These are phyloP conservation scores for Glycine tomentella DNA, from an alignment of 306 rosid genomes.

Conservation along the genomic window DNA sequence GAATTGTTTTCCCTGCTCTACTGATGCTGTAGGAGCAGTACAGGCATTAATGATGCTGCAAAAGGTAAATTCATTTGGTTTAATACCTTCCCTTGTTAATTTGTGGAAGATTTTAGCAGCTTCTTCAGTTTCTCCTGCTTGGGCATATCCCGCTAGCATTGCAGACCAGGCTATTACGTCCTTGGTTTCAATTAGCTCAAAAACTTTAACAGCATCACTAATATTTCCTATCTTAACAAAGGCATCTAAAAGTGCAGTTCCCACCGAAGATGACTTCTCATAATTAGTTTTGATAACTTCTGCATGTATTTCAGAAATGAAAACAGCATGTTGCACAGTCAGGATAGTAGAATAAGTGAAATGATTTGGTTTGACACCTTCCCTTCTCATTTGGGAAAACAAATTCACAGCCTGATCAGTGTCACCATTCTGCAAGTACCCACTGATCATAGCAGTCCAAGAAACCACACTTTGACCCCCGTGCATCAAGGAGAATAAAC, in stretches of 20 bases:
- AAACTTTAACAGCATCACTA: conserved; percentile 68
- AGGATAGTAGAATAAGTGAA: conserved; percentile 90
- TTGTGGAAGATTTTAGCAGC: conserved; percentile 66
- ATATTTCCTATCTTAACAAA: conserved; percentile 67
- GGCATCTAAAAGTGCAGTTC: conserved; percentile 83
- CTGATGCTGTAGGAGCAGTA: conserved; percentile 70
- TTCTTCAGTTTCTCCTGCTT: conserved; percentile 71
- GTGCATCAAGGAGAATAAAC: conserved; percentile 59
- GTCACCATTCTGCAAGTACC: conserved; percentile 72
- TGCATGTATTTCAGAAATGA: conserved; percentile 69
- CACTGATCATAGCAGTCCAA: conserved; percentile 93
- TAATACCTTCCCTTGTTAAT: conserved; percentile 66
- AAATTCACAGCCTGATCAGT: conserved; percentile 63
- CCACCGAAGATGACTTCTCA: conserved; percentile 77
- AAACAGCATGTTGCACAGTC: conserved; percentile 61
- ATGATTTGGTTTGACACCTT: conserved; percentile 75
- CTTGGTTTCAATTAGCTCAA: conserved; percentile 67
- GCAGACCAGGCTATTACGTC: conserved; percentile 95
- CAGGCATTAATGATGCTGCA: conserved; percentile 83
- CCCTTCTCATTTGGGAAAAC: conserved; percentile 72
- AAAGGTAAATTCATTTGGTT: conserved; percentile 83
- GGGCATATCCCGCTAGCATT: conserved; percentile 84
- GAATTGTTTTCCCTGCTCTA: conserved; percentile 88
- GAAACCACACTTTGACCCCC: conserved; percentile 68
- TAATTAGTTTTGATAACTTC: conserved; percentile 76